Conservation (phyloP, 2,329 filamentous ascomycete species). For the Neonectria faginata region DNA sequence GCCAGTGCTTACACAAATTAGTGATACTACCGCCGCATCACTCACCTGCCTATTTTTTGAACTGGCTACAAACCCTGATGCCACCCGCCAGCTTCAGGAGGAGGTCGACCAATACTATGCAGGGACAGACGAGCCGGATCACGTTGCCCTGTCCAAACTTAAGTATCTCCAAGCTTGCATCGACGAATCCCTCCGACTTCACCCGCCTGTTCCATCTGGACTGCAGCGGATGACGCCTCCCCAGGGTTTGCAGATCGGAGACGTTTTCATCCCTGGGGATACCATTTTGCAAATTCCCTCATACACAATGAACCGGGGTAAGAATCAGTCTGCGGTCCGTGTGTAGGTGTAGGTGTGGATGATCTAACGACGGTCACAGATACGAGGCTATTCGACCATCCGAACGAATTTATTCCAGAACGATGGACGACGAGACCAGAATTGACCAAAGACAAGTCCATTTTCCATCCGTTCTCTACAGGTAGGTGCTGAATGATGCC, state of each 20-base stretch:
- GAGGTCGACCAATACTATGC: constrained; percentile 32
- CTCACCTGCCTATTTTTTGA: constrained; percentile 26
- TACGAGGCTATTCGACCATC: constrained; percentile 25
- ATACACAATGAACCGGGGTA: constrained; percentile 28
- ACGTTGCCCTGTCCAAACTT: constrained; percentile 10
- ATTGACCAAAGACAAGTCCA: constrained; percentile 16
- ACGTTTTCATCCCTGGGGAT: constrained; percentile 15
- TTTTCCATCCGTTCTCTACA: constrained; percentile 29
- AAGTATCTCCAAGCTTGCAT: constrained; percentile 37
- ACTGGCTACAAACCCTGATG: constrained; percentile 1
- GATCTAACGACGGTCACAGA: constrained; percentile 4
- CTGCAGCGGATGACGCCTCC: constrained; percentile 17
- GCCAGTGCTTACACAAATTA: neutral
- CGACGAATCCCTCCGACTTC: constrained; percentile 34
- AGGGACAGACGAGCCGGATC: neutral
- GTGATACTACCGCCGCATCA: constrained; percentile 32
- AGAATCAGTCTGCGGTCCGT: neutral
- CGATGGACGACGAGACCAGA: constrained; percentile 32
- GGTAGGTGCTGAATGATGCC: constrained; percentile 10
- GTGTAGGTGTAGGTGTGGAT: too few species aligned
- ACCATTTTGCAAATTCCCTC: constrained; percentile 14
- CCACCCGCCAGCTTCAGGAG: neutral
- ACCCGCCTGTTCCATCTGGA: constrained; percentile 28
- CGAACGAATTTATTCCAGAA: constrained; percentile 33
- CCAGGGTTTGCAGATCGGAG: constrained; percentile 5